Evolutionary conservation across 768 basidiomycete genomes (phyloP), one percentile per base, ranked within the genome.

Genomic region (Rossbeevera mucosa): DNA sequence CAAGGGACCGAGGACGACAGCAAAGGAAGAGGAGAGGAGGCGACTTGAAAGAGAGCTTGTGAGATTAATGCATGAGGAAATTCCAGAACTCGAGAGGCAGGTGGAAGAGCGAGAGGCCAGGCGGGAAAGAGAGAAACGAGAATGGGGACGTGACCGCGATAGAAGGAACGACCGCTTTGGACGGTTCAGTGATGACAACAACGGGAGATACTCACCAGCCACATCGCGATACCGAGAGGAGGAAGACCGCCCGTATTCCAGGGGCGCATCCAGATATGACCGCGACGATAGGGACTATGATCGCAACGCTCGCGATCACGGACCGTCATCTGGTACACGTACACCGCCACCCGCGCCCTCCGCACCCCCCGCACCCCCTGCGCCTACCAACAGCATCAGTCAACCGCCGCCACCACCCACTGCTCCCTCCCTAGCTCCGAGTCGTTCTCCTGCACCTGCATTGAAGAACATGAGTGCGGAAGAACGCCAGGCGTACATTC

Each of bases 1-100:
- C 2, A 81, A 86, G 7, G 88, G 91, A 0, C 82, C 91, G 1
- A 78, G 84, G 52, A 80, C 83, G 3, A 65, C 74, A 9, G 77
- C 80, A 16, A 88, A 88, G 70, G 93, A 96, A 50, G 88, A 93
- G 57, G 94, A 98, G 64, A 76, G 86, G 50, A 73, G 95, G 20
- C 80, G 83, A 58, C 75, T 96, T 25, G 96, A 99, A 71, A 78
- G 95, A 40, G 93, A 98, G 60, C 74, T 97, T 18, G 68, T 95
- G 51, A 75, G 77, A 43, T 73, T 99, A 48, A 82, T 90, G 83
- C 94, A 98, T 62, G 92, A 95, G 64, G 80, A 86, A 43, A 76
- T 99, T 5, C 96, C 96, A 0, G 91, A 92, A 50, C 79, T 99
- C 7, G 94, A 98, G 70, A 78, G 85, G 58, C 83, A 82, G 66